A percentile compares a stretch with the other conserved stretches of the same genome.
These are phyloP conservation scores for Solanum raphanifolium DNA, from an alignment of 257 asterid species.

Conservation along the genomic window DNA sequence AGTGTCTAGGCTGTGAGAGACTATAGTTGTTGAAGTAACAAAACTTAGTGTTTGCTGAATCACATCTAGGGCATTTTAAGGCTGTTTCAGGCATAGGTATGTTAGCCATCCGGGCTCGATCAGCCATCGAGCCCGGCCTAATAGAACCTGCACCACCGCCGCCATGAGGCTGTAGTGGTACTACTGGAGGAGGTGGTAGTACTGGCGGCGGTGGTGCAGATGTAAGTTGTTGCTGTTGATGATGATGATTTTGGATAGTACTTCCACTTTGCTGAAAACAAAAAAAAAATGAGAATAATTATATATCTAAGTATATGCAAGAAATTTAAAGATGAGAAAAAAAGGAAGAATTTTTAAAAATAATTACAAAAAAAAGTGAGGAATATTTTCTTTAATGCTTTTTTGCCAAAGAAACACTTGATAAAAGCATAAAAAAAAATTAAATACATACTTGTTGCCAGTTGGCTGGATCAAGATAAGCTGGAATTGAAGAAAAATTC, in stretches of 20 bases:
- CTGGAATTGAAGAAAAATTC: constrained; percentile 90
- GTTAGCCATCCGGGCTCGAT: constrained; percentile 85
- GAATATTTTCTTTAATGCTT: constrained; percentile 62
- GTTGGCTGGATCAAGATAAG: constrained; percentile 97
- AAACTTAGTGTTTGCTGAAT: constrained; percentile 77
- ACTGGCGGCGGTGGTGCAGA: constrained; percentile 21
- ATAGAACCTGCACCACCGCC: constrained; percentile 37
- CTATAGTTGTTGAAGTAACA: constrained; percentile 95
- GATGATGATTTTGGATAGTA: constrained; percentile 36
- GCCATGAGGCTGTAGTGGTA: constrained; percentile 39
- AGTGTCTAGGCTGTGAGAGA: constrained; percentile 87
- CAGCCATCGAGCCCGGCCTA: constrained; percentile 85
- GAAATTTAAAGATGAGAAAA: constrained; percentile 16
- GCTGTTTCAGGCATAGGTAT: constrained; percentile 68
- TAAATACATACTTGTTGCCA: constrained; percentile 77
- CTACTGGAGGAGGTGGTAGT: constrained; percentile 22
- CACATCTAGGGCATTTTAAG: constrained; percentile 90
- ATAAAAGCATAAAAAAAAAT: constrained; percentile 13
- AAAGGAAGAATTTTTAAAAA: background rate
- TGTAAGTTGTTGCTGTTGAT: constrained; percentile 23
- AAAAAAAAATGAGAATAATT: constrained; percentile 7
- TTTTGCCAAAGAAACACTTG: constrained; percentile 50
- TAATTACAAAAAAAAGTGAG: constrained; percentile 4
- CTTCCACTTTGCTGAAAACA: constrained; percentile 34
- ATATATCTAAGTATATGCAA: constrained; percentile 33